Evolutionary conservation across 768 basidiomycete species (phyloP).

Genomic region (Rubroboletus satanas): DNA sequence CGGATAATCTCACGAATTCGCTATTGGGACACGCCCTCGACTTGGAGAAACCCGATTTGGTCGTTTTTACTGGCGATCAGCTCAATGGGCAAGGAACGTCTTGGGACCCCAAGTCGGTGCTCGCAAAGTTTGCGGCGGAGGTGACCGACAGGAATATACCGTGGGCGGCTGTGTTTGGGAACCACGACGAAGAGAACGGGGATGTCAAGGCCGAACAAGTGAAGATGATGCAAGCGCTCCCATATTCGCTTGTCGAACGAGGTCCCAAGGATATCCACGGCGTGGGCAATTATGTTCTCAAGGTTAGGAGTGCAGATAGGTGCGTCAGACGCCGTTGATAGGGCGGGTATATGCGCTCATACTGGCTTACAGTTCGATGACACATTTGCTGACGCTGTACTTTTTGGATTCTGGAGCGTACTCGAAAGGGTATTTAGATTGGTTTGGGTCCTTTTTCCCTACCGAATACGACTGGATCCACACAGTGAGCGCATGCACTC

Average conservation of each 20-base stretch:
- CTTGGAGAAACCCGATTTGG: constrained; percentile 81
- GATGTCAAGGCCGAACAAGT: constrained; percentile 60
- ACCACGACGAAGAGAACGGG: constrained; percentile 84
- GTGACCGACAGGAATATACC: constrained; percentile 75
- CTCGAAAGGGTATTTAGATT: constrained; percentile 54
- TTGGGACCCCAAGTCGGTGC: constrained; percentile 84
- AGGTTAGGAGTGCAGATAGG: constrained; percentile 81
- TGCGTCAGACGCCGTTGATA: constrained; percentile 38
- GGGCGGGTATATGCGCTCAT: constrained; percentile 5
- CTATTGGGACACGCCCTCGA: constrained; percentile 72
- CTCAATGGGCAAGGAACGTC: constrained; percentile 87
- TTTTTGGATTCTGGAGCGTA: constrained; percentile 89
- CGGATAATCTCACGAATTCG: constrained; percentile 76
- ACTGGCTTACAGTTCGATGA: constrained; percentile 61
- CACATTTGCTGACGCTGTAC: constrained; percentile 85
- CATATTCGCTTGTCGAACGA: constrained; percentile 76
- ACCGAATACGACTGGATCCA: constrained; percentile 86
- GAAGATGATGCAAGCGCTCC: constrained; percentile 68
- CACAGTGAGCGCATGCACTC: constrained; percentile 39
- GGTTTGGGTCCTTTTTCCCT: constrained; percentile 55
- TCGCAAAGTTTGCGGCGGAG: constrained; percentile 82
- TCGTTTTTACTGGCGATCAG: constrained; percentile 92
- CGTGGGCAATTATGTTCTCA: constrained; percentile 86
- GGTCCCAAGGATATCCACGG: constrained; percentile 87
- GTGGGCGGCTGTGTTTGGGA: constrained; percentile 92